Base-by-base conservation (phyloP, 306 rosid species). In the Arachis stenosperma region DNA sequence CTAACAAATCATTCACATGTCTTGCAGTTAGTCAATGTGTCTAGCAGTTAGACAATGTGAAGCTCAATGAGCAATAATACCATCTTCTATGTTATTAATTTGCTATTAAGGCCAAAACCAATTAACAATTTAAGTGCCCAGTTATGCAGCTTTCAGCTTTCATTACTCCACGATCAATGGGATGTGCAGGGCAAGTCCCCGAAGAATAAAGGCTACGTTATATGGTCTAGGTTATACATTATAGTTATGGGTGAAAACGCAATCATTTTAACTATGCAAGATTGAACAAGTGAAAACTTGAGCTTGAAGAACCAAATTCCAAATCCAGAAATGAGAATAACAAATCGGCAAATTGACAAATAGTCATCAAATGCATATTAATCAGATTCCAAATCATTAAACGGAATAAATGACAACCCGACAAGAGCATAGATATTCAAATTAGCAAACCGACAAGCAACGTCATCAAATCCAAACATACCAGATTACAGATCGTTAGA, bases 41-140 rank as follows among this genome's bases (percentile, higher is more conserved):
- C 69, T 17, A 47, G 71, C 47, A 52, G 74, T 75, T 42, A 53
- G 27, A 8, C 10, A 22, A 73, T 37, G 37, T 56, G 40, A 33
- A 61, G 47, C 59, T 52, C 29, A 22, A 56, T 10, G 29, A 69
- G 39, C 73, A 36, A 37, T 7, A 37, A 37, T 52, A 52, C 9
- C 48, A 68, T 37, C 50, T 64, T 54, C 46, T 42, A 42, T 42
- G 46, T 42, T 42, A 7, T 71, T 71, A 5, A 54, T 40, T 69
- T 15, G 39, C 52, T 22, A 55, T 33, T 5, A 44, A 15, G 41
- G 47, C 30, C 33, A 40, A 37, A 46, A 56, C 11, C 13, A 4
- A 22, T 30, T 22, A 36, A 73, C 5, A 40, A 61, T 1, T 8
- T 48, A 39, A 5, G 13, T 53, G 62, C 37, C 15, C 48, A 6